Conservation (phyloP, 495 filamentous ascomycete genomes). For the Cryomyces minteri region DNA sequence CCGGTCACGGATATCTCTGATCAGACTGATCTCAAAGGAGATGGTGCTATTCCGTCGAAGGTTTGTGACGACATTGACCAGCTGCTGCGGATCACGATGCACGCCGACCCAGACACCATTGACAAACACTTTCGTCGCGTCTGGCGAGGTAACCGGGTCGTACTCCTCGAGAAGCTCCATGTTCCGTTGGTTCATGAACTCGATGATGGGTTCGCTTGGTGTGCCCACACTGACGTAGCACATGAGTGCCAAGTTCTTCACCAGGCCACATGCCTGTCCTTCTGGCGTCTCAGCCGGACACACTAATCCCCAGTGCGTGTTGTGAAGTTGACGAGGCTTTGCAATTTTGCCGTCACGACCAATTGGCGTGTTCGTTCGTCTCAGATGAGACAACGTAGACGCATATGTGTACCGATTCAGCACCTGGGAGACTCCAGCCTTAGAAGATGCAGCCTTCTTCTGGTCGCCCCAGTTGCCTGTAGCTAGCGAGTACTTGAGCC, state of each 20-base stretch:
- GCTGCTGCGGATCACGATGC: conserved; percentile 61
- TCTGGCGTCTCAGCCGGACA: conserved; percentile 97
- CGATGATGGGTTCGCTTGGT: conserved; percentile 79
- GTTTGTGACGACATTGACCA: conserved; percentile 59
- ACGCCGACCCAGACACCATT: conserved; percentile 96
- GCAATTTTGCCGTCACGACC: conserved; percentile 96
- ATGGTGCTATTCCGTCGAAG: conserved; percentile 62
- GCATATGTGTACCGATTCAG: conserved; percentile 95
- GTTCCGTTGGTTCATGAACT: conserved; percentile 48
- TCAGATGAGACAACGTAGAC: conserved; percentile 87
- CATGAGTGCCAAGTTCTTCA: conserved; percentile 97
- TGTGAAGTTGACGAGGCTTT: conserved; percentile 93
- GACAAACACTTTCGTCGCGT: conserved; percentile 82
- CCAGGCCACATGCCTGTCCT: conserved; percentile 93
- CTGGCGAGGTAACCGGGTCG: conserved; percentile 72
- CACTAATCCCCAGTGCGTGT: conserved; percentile 96
- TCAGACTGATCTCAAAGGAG: conserved; percentile 74
- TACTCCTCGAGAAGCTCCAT: conserved; percentile 62
- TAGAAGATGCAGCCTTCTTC: conserved; percentile 87
- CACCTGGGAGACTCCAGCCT: conserved; percentile 95
- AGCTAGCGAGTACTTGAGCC: conserved; percentile 90
- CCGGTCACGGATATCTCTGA: conserved; percentile 86
- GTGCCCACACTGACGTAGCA: conserved; percentile 91
- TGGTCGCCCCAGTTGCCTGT: conserved; percentile 99
- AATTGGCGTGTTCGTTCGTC: conserved; percentile 93